Conservation (phyloP, 1,139 yeast genomes). For the Kodamaea suecica region DNA sequence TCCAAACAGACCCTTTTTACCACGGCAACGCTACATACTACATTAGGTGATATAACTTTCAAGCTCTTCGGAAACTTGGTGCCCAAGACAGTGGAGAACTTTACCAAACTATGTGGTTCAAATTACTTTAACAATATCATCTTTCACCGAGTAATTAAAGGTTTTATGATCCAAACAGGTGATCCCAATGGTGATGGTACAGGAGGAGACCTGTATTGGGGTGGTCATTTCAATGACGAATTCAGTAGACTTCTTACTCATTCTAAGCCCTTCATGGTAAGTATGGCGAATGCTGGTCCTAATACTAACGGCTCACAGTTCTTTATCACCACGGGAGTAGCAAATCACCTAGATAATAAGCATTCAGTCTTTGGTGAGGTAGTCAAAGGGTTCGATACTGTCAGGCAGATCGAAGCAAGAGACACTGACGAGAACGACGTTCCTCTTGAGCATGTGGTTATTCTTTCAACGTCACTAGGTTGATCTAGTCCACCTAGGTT, state of each 20-base stretch:
- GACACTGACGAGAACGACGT: slow-evolving; percentile 23
- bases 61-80: slow-evolving; percentile 33
- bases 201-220: slow-evolving; percentile 49
- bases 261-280: slow-evolving; percentile 40
- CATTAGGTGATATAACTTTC: slow-evolving; percentile 44
- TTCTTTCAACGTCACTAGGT: slow-evolving; percentile 19
- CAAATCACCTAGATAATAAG: slow-evolving; percentile 27
- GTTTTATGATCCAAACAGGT: slow-evolving; percentile 54
- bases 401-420: slow-evolving; percentile 23
- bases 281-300: slow-evolving; percentile 43
- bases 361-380: slow-evolving; percentile 33
- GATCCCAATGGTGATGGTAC: slow-evolving; percentile 52
- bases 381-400: slow-evolving; percentile 26
- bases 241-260: slow-evolving; percentile 35
- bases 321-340: slow-evolving; percentile 29
- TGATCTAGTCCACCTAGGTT: no score
- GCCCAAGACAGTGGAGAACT: slow-evolving; percentile 46
- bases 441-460: slow-evolving; percentile 22
- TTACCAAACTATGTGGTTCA: slow-evolving; percentile 31
- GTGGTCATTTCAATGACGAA: slow-evolving; percentile 43
- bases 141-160: slow-evolving; percentile 47
- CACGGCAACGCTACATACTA: slow-evolving; percentile 38
- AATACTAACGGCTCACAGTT: slow-evolving; percentile 32
- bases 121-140: slow-evolving; percentile 40
- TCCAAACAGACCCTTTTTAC: slow-evolving; percentile 3